phyloP scores from a whole-genome alignment of 2,329 filamentous ascomycete species.

The Rutstroemia sp. region DNA sequence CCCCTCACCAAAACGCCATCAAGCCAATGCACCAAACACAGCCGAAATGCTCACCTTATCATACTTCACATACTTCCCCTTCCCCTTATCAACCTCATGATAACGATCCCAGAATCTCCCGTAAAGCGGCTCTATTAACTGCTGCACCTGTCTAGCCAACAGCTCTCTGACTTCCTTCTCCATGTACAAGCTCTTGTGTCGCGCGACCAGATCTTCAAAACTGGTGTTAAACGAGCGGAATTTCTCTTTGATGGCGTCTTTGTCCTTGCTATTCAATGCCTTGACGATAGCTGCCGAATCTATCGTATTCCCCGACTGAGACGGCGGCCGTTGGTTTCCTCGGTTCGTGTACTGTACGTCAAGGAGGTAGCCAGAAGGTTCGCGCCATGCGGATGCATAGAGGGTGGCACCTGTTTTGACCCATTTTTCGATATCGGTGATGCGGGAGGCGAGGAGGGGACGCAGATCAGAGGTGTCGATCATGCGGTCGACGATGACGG shows the following conservation, averaged over 20 bases:
- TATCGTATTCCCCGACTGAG: slow-evolving; percentile 53
- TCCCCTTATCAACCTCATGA: slow-evolving; percentile 95
- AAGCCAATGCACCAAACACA: slow-evolving; percentile 34
- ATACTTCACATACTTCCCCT: slow-evolving; percentile 97
- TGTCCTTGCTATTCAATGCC: slow-evolving; percentile 78
- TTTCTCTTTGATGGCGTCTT: slow-evolving; percentile 93
- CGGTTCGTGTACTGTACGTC: slow-evolving; percentile 90
- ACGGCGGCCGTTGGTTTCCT: slow-evolving; percentile 54
- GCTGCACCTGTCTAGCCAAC: slow-evolving; percentile 77
- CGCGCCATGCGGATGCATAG: slow-evolving; percentile 84
- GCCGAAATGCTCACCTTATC: slow-evolving; percentile 76
- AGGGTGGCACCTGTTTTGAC: slow-evolving; percentile 76
- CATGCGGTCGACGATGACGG: slow-evolving; percentile 76
- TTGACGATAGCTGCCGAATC: slow-evolving; percentile 84
- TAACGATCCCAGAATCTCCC: slow-evolving; percentile 95
- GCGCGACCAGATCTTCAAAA: slow-evolving; percentile 81
- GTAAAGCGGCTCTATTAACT: slow-evolving; percentile 90
- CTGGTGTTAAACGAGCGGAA: slow-evolving; percentile 84
- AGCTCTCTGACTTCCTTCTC: slow-evolving; percentile 80
- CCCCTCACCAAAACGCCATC: neutral
- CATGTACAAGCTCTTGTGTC: slow-evolving; percentile 80
- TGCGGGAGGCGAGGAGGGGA: slow-evolving; percentile 60
- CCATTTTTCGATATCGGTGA: slow-evolving; percentile 68
- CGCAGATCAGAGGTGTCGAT: slow-evolving; percentile 75
- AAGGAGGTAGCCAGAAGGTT: slow-evolving; percentile 75